These are phyloP conservation scores for Lentinus polychrous DNA, from an alignment of 1,284 basidiomycete genomes.

Conservation along the genomic window DNA sequence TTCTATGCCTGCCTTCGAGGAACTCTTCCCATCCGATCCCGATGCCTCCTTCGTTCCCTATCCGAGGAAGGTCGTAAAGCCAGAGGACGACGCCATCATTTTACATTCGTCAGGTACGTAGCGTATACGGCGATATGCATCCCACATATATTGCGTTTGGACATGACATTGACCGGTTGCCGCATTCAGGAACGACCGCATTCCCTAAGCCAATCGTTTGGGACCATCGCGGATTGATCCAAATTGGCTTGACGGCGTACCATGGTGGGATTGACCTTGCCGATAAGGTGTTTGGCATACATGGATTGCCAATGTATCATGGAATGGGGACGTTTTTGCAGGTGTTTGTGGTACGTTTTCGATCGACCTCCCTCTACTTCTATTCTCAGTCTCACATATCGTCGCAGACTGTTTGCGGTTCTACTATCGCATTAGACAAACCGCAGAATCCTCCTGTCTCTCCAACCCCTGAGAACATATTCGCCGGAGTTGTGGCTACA, in stretches of 20 bases:
- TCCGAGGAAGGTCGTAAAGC: conserved; percentile 10
- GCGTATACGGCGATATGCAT: no score
- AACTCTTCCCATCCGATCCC: conserved; percentile 13
- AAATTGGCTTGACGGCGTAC: conserved; percentile 7
- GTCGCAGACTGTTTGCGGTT: conserved; percentile 14
- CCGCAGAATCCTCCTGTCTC: conserved; percentile 16
- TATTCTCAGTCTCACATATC: background rate
- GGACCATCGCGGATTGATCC: conserved; percentile 9
- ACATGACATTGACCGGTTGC: background rate
- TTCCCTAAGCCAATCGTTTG: conserved; percentile 20
- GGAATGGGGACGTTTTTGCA: conserved; percentile 12
- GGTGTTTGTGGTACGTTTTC: conserved; percentile 10
- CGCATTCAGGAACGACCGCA: conserved; percentile 18
- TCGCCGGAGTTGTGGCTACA: conserved; percentile 15
- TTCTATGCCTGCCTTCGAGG: conserved; percentile 18
- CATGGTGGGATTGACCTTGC: conserved; percentile 17
- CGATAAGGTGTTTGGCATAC: conserved; percentile 12
- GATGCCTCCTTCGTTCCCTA: conserved; percentile 11
- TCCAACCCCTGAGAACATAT: conserved; percentile 18
- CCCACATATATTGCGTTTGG: background rate
- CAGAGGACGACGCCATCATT: conserved; percentile 16
- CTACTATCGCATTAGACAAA: conserved; percentile 12
- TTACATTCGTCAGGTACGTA: conserved; percentile 25
- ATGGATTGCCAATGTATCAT: conserved; percentile 21
- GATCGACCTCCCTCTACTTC: background rate